Percentiles rank a stretch among this genome's conserved stretches.
These are phyloP conservation scores for Fusarium multiceps DNA, from an alignment of 2,329 filamentous ascomycete species.

Conservation along the genomic window DNA sequence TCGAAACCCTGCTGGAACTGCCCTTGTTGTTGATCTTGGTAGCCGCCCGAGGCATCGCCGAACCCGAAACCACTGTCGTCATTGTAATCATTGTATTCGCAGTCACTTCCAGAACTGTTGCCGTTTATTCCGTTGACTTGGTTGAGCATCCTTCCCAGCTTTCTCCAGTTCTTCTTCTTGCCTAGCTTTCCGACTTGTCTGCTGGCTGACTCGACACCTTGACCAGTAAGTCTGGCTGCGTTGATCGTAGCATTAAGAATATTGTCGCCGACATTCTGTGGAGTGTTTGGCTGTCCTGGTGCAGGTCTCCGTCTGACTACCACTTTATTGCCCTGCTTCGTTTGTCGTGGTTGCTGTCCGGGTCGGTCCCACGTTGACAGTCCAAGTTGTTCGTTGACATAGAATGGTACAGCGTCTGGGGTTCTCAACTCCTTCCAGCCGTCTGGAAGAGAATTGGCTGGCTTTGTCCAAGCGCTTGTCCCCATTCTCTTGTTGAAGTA, in stretches of 20 bases:
- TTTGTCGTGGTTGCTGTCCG: slow-evolving; percentile 40
- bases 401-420: slow-evolving; percentile 44
- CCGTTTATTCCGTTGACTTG: slow-evolving; percentile 11
- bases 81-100: slow-evolving; percentile 13
- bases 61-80: not conserved
- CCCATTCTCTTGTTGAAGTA: slow-evolving; percentile 42
- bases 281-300: slow-evolving; percentile 10
- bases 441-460: slow-evolving; percentile 34
- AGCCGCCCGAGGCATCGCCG: not conserved
- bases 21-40: slow-evolving; percentile 25
- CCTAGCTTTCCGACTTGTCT: slow-evolving; percentile 45
- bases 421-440: slow-evolving; percentile 46
- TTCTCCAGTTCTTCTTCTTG: slow-evolving; percentile 43
- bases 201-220: slow-evolving; percentile 33
- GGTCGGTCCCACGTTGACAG: slow-evolving; percentile 47
- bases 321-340: slow-evolving; percentile 3
- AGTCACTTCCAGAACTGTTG: slow-evolving; percentile 12
- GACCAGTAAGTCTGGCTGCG: slow-evolving; percentile 34
- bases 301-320: slow-evolving; percentile 15
- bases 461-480: slow-evolving; percentile 42
- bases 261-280: slow-evolving; percentile 18
- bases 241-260: slow-evolving; percentile 37
- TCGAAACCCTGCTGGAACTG: slow-evolving; percentile 28
- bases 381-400: slow-evolving; percentile 43
- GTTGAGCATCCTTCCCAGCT: slow-evolving; percentile 33